These are phyloP conservation scores for Aureobasidium lini DNA, from an alignment of 2,329 filamentous ascomycete genomes.

Conservation along the genomic window DNA sequence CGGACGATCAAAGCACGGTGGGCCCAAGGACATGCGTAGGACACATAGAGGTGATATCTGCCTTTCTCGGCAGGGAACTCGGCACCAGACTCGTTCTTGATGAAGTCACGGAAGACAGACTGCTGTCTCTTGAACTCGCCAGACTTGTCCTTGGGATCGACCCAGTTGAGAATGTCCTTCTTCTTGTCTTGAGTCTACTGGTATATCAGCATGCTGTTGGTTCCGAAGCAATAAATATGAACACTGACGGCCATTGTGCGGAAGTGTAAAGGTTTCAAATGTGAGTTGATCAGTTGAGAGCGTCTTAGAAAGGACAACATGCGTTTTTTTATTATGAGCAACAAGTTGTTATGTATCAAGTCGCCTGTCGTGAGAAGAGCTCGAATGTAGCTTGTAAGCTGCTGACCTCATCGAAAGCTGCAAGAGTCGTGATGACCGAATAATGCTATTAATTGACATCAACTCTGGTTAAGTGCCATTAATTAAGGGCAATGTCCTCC, in stretches of 20 bases:
- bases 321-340: background rate
- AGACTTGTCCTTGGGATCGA: slow-evolving; percentile 64
- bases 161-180: slow-evolving; percentile 69
- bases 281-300: background rate
- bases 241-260: slow-evolving; percentile 15
- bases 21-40: slow-evolving; percentile 92
- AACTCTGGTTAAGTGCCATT: background rate
- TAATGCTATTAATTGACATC: background rate
- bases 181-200: slow-evolving; percentile 19
- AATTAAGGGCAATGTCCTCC: background rate
- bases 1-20: slow-evolving; percentile 81
- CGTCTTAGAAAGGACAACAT: slow-evolving; percentile 13
- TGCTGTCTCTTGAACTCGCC: slow-evolving; percentile 90
- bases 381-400: slow-evolving; percentile 4
- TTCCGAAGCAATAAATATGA: background rate
- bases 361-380: background rate
- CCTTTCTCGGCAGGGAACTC: slow-evolving; percentile 79
- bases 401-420: slow-evolving; percentile 8
- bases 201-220: background rate
- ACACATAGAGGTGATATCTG: slow-evolving; percentile 90
- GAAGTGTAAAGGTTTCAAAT: background rate
- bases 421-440: background rate
- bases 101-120: slow-evolving; percentile 73
- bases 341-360: background rate
- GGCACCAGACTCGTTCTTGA: slow-evolving; percentile 64